These are phyloP conservation scores for Fennellomyces sp. DNA, from an alignment of 371 early-diverging fungal species.

Conservation along the genomic window DNA sequence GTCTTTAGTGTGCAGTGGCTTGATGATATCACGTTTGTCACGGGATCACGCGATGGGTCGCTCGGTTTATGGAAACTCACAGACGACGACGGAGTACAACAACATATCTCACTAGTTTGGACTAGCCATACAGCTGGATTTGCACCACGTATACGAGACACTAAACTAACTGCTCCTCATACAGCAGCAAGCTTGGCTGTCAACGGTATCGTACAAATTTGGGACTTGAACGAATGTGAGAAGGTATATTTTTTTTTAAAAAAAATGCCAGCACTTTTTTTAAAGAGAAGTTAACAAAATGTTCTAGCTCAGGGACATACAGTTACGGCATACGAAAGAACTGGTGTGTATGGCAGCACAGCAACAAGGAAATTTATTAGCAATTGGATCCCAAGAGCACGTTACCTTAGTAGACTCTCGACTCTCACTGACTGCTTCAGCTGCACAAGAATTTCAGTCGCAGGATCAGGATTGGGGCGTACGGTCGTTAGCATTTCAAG, in stretches of 20 bases:
- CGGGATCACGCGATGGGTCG: conserved; percentile 66
- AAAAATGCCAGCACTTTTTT: neutral
- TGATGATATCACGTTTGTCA: conserved; percentile 51
- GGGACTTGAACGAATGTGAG: conserved; percentile 31
- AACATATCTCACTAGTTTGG: neutral
- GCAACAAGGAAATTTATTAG: conserved; percentile 37
- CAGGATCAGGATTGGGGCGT: conserved; percentile 76
- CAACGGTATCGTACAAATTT: conserved; percentile 45
- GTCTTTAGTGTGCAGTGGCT: conserved; percentile 68
- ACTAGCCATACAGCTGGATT: conserved; percentile 13
- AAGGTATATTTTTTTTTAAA: conserved; percentile 4
- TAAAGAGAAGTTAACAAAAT: conserved; percentile 13
- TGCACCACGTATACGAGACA: conserved; percentile 1
- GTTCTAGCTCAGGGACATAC: conserved; percentile 13
- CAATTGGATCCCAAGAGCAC: conserved; percentile 66
- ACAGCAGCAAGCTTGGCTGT: conserved; percentile 22
- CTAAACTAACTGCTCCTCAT: conserved; percentile 3
- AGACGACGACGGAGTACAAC: neutral
- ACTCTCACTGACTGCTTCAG: neutral
- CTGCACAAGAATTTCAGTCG: conserved; percentile 52
- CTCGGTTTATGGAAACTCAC: conserved; percentile 32
- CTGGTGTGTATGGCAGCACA: conserved; percentile 56
- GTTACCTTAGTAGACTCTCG: conserved; percentile 67
- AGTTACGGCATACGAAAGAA: conserved; percentile 47
- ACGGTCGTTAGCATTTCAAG: conserved; percentile 53